Evolutionary conservation across 495 filamentous ascomycete genomes (phyloP).

Genomic region (Lasiosphaeria hispida): DNA sequence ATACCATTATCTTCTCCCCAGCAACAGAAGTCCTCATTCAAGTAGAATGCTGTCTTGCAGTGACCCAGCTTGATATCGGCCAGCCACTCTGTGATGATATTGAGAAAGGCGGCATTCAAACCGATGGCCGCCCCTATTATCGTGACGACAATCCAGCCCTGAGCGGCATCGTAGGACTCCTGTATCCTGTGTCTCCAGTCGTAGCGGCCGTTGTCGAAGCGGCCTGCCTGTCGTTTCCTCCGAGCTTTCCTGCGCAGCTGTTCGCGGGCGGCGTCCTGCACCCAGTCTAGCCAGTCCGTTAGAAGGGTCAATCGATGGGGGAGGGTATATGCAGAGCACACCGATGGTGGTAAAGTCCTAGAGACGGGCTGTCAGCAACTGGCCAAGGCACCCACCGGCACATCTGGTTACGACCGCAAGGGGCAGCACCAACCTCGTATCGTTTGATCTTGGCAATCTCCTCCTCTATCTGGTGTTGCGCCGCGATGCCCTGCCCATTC

Average conservation of each 20-base stretch:
- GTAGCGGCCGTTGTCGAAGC: slow-evolving; percentile 67
- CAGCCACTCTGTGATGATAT: slow-evolving; percentile 96
- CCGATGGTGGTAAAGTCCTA: slow-evolving; percentile 88
- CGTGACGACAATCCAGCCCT: slow-evolving; percentile 97
- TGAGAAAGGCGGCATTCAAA: slow-evolving; percentile 87
- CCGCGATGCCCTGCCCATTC: slow-evolving; percentile 36
- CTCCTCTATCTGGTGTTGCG: slow-evolving; percentile 72
- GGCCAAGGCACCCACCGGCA: not conserved
- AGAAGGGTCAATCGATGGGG: not conserved
- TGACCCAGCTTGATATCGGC: slow-evolving; percentile 93
- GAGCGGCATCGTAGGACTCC: slow-evolving; percentile 92
- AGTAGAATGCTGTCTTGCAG: slow-evolving; percentile 92
- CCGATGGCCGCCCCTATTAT: slow-evolving; percentile 91
- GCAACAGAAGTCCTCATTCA: slow-evolving; percentile 98
- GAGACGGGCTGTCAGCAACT: not conserved
- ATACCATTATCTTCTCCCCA: slow-evolving; percentile 90
- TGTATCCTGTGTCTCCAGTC: slow-evolving; percentile 81
- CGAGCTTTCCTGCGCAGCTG: slow-evolving; percentile 75
- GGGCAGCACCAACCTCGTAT: slow-evolving; percentile 64
- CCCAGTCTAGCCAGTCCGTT: slow-evolving; percentile 66
- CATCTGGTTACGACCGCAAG: not conserved
- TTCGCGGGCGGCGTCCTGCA: slow-evolving; percentile 93
- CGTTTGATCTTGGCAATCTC: slow-evolving; percentile 97
- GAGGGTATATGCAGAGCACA: slow-evolving; percentile 24
- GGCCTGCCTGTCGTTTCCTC: slow-evolving; percentile 68